A percentile compares a stretch with the other conserved stretches of the same genome.
Evolutionary conservation across 1,284 basidiomycete species (phyloP).

Genomic region (Melampsora larici-populina): DNA sequence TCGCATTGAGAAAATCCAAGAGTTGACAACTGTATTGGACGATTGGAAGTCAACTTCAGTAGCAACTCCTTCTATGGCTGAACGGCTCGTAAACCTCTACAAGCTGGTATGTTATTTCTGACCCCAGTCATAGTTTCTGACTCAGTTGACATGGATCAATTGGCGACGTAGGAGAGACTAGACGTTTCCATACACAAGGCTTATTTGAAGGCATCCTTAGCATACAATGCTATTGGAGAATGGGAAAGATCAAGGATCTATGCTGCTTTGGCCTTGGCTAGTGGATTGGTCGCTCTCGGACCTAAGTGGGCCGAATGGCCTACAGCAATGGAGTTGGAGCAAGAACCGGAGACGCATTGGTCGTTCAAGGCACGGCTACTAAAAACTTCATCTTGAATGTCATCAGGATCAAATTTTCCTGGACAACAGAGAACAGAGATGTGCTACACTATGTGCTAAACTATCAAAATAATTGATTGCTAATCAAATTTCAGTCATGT

Average conservation of each 20-base stretch:
- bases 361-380: neutral
- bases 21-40: neutral
- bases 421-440: too few species aligned
- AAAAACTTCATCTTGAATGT: too few species aligned
- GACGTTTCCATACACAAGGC: slow-evolving; percentile 22
- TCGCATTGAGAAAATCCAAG: neutral
- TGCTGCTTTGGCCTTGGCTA: slow-evolving; percentile 17
- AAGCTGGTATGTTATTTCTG: slow-evolving; percentile 7
- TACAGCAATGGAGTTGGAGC: slow-evolving; percentile 1
- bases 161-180: slow-evolving; percentile 6
- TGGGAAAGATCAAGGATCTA: neutral
- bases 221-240: slow-evolving; percentile 32
- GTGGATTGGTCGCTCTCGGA: slow-evolving; percentile 12
- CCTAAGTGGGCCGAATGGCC: slow-evolving; percentile 16
- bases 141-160: neutral
- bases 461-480: too few species aligned
- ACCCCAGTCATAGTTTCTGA: neutral
- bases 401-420: too few species aligned
- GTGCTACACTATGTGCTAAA: too few species aligned
- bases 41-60: slow-evolving; percentile 1
- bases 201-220: slow-evolving; percentile 13
- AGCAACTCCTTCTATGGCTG: slow-evolving; percentile 2
- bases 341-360: slow-evolving; percentile 27
- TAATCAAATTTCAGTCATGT: too few species aligned
- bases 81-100: slow-evolving; percentile 22